Evolutionary conservation across 2,329 filamentous ascomycete genomes (phyloP).

Genomic region (Ascochyta viciae-villosae): DNA sequence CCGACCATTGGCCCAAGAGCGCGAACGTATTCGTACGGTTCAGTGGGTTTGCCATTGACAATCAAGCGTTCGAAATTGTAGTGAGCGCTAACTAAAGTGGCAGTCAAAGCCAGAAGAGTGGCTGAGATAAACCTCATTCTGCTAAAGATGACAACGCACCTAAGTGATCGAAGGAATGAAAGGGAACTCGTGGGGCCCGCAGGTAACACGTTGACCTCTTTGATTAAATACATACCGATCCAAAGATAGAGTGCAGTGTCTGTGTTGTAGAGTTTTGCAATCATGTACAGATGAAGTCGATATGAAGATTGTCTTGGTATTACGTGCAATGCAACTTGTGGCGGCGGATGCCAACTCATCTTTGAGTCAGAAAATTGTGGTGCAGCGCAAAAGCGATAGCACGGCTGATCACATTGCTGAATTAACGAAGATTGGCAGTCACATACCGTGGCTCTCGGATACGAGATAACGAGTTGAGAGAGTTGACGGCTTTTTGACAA

Average conservation of each 20-base stretch:
- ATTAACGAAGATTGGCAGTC: not conserved
- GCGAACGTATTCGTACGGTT: constrained; percentile 9
- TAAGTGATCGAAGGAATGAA: not conserved
- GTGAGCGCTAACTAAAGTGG: constrained; percentile 37
- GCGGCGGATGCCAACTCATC: not conserved
- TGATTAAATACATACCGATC: not conserved
- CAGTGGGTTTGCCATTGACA: constrained; percentile 40
- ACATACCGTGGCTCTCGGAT: not conserved
- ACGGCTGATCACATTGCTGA: not conserved
- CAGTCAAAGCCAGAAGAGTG: constrained; percentile 36
- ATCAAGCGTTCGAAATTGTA: constrained; percentile 49
- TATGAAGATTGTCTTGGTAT: not conserved
- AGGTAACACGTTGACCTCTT: not conserved
- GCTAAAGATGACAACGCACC: not conserved
- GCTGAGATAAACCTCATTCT: not conserved
- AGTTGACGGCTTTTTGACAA: too few relatives aligned
- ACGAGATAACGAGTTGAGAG: too few relatives aligned
- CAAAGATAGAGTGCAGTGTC: not conserved
- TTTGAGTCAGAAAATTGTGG: not conserved
- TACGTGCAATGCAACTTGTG: not conserved
- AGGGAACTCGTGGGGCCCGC: not conserved
- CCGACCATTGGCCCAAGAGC: constrained; percentile 5
- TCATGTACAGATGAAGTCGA: constrained; percentile 2
- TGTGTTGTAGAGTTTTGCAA: not conserved
- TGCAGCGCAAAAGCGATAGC: not conserved